A percentile compares a stretch with the other conserved stretches of the same genome.
phyloP scores from a whole-genome alignment of 2,329 filamentous ascomycete species.

The Fusarium sp. region DNA sequence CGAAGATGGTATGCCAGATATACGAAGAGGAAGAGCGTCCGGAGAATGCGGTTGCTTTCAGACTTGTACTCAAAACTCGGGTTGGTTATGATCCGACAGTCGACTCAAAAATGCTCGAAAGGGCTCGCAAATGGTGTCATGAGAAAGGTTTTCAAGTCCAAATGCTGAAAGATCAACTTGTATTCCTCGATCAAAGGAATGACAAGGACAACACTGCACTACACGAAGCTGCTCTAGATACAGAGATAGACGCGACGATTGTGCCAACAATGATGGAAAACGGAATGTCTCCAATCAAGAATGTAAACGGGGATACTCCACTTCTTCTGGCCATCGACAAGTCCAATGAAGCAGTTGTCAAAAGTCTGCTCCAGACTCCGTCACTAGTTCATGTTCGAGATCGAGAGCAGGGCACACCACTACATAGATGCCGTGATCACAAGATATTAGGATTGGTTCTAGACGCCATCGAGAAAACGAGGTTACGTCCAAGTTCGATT shows the following conservation, averaged over 20 bases:
- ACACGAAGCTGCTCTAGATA: not conserved
- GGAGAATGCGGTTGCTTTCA: not conserved
- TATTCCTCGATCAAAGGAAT: not conserved
- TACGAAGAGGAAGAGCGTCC: not conserved
- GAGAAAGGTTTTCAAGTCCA: not conserved
- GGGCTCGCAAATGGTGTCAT: not conserved
- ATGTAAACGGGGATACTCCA: not conserved
- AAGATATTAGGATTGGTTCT: not conserved
- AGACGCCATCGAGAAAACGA: accelerated
- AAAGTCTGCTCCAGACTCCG: not conserved
- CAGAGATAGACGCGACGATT: not conserved
- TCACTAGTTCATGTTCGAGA: not conserved
- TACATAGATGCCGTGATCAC: not conserved
- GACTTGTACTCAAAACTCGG: not conserved
- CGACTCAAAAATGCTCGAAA: not conserved
- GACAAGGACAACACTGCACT: not conserved
- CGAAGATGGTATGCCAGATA: not conserved
- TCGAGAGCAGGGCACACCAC: not conserved
- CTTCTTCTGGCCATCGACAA: not conserved
- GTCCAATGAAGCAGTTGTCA: not conserved
- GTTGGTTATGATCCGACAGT: not conserved
- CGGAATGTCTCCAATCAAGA: not conserved
- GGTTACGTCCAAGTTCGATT: not conserved
- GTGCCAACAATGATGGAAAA: not conserved
- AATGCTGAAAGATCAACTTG: not conserved